Percentiles rank a stretch among this genome's conserved stretches.
Evolutionary conservation across 2,329 filamentous ascomycete species (phyloP).

Genomic region (Chaetothyriales sp.): DNA sequence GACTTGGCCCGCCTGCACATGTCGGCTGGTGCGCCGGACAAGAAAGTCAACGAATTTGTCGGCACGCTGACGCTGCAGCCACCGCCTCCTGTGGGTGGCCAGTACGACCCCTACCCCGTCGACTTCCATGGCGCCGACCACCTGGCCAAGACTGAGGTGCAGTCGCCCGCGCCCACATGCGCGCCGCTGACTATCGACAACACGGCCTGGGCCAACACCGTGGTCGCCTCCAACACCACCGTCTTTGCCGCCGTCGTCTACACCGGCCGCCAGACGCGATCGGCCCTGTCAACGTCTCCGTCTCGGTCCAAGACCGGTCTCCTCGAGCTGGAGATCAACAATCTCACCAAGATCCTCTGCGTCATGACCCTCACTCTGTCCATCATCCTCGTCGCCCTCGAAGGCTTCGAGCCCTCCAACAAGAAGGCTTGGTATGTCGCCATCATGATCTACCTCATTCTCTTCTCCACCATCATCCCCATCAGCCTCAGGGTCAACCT

Average conservation of each 20-base stretch:
- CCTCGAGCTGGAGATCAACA: slow-evolving; percentile 92
- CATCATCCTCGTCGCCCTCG: slow-evolving; percentile 71
- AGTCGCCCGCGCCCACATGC: slow-evolving; percentile 28
- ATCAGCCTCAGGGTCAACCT: slow-evolving; percentile 94
- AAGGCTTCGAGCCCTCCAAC: slow-evolving; percentile 54
- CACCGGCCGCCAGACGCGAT: slow-evolving; percentile 85
- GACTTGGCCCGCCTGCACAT: slow-evolving; percentile 57
- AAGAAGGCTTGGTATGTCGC: slow-evolving; percentile 73
- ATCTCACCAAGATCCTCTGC: slow-evolving; percentile 89
- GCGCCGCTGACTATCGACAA: slow-evolving; percentile 84
- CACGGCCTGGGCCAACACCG: slow-evolving; percentile 96
- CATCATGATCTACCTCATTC: slow-evolving; percentile 92
- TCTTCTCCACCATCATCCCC: slow-evolving; percentile 98
- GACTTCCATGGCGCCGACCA: slow-evolving; percentile 2
- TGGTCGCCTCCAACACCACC: slow-evolving; percentile 81
- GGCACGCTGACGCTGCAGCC: slow-evolving; percentile 70
- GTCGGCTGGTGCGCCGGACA: slow-evolving; percentile 79
- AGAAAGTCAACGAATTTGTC: slow-evolving; percentile 84
- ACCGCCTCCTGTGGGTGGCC: slow-evolving; percentile 35
- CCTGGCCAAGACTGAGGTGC: slow-evolving; percentile 5
- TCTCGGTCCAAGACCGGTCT: slow-evolving; percentile 90
- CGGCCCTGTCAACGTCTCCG: slow-evolving; percentile 79
- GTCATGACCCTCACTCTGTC: slow-evolving; percentile 75
- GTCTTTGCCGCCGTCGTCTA: slow-evolving; percentile 87
- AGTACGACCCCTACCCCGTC: slow-evolving; percentile 19